Evolutionary conservation across 2,329 filamentous ascomycete species (phyloP), one percentile per base, ranked within the genome.

Genomic region (Monosporascus sp.): DNA sequence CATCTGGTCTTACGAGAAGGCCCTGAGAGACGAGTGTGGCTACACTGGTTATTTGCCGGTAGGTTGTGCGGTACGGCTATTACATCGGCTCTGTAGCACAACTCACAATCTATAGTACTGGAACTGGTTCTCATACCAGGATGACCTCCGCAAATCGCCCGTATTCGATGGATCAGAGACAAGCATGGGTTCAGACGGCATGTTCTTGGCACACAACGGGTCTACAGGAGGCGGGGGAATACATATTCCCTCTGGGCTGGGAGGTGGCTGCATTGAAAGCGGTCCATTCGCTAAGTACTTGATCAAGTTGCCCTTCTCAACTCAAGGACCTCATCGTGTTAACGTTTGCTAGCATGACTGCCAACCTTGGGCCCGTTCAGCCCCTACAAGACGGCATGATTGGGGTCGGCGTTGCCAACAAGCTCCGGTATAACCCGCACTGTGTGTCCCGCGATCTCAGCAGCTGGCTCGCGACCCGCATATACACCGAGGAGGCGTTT

Each of bases 241-340:
- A 31, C 27, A 31, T 14, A 31, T 31, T 11, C 58, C 58, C 0
- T 48, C 51, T 1, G 57, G 55, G 1, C 53, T 75, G 22, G 75
- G 75, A 47, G 75, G 59, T 17, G 54, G 79, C 25, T 82, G 79
- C 58, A 64, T 82, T 5, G 60, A 66, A 43, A 68, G 65, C 0
- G 79, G 79, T 0, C 79, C 79, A 0, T 81, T 82, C 66, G 73
- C 69, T 58, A 70, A 80, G 71, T 74, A 55, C 31, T 24, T 48
- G 11, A 38, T 37, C 15, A 15, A 14, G 25, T 41, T 31, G 14
- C 27, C 9, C 3, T 5, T 31, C 9, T 14, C 27, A 31, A 31
- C 9, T 11, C 27, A 31, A 31, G 27, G 27, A 14, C 11, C 27
- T 20, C 22, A 3, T 7, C 20, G 37, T 47, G 54, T 48, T 7